Conservation (phyloP, 352 stramenopile genomes). For the Phytophthora boehmeriae region DNA sequence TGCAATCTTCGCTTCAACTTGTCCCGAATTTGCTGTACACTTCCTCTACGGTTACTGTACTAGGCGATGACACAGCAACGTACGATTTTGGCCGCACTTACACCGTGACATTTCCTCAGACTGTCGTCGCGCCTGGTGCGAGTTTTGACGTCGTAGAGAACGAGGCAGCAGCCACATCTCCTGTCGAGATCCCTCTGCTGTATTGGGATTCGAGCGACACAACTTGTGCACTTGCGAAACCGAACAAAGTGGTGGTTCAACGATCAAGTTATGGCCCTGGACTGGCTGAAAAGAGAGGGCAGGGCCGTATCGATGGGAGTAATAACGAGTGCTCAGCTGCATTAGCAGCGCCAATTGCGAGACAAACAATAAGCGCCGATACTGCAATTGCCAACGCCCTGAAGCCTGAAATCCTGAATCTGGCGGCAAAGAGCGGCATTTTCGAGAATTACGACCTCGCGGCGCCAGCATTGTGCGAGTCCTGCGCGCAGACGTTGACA, state of each 20-base stretch:
- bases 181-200: constrained; percentile 49
- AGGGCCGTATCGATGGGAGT: constrained; percentile 55
- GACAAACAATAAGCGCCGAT: constrained; percentile 47
- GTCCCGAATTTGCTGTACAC: constrained; percentile 22
- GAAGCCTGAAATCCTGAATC: constrained; percentile 35
- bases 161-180: constrained; percentile 38
- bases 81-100: constrained; percentile 85
- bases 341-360: constrained; percentile 45
- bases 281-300: constrained; percentile 50
- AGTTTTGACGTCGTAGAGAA: constrained; percentile 26
- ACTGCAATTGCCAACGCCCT: constrained; percentile 42
- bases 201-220: constrained; percentile 26
- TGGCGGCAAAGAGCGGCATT: constrained; percentile 44
- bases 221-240: constrained; percentile 34
- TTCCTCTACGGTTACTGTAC: constrained; percentile 31
- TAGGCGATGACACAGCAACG: constrained; percentile 54
- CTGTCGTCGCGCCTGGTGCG: constrained; percentile 32
- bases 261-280: constrained; percentile 57
- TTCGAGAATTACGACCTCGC: constrained; percentile 32
- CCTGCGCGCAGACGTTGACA: constrained; percentile 66
- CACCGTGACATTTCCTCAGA: constrained; percentile 52
- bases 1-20: constrained; percentile 38
- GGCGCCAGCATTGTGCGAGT: constrained; percentile 46
- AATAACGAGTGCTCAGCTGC: constrained; percentile 62
- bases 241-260: constrained; percentile 29